Percentiles rank a stretch among this genome's conserved stretches.
phyloP scores from a whole-genome alignment of 2,329 filamentous ascomycete genomes.

The Talaromyces pinophilus region DNA sequence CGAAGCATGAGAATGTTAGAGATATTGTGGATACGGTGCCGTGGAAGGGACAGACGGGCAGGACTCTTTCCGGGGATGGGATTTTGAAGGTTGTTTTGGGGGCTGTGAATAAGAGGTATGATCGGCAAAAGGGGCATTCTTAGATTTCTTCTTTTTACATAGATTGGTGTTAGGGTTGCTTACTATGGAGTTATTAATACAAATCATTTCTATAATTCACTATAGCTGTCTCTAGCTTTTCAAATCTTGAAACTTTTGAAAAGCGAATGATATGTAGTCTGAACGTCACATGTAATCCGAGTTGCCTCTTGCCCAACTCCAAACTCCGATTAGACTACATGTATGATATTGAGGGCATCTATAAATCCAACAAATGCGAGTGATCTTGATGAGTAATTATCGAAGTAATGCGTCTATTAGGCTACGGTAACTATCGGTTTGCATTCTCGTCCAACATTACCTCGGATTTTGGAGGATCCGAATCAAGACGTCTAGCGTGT shows the following conservation, averaged over 20 bases:
- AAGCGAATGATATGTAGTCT: not conserved
- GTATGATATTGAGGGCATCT: not conserved
- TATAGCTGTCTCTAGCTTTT: not conserved
- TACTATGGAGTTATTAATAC: not conserved
- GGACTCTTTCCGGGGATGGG: constrained; percentile 64
- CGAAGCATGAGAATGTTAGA: constrained; percentile 53
- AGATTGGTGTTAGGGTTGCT: not conserved
- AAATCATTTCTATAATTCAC: not conserved
- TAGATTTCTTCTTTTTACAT: constrained; percentile 15
- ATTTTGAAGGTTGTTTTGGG: constrained; percentile 84
- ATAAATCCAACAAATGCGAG: no score
- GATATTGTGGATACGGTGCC: constrained; percentile 93
- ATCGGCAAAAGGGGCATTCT: constrained; percentile 45
- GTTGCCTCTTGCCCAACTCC: not conserved
- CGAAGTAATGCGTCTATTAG: no score
- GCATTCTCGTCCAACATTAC: no score
- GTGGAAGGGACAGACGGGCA: constrained; percentile 57
- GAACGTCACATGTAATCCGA: not conserved
- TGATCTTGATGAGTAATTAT: no score
- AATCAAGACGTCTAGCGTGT: no score
- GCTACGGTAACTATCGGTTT: no score
- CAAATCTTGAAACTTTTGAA: not conserved
- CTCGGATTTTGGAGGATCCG: no score
- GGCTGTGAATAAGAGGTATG: constrained; percentile 67
- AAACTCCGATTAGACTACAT: not conserved